Percentiles rank a stretch among this genome's conserved stretches.
Conservation (phyloP, 2,329 filamentous ascomycete species). For the Talaromyces pinophilus region DNA sequence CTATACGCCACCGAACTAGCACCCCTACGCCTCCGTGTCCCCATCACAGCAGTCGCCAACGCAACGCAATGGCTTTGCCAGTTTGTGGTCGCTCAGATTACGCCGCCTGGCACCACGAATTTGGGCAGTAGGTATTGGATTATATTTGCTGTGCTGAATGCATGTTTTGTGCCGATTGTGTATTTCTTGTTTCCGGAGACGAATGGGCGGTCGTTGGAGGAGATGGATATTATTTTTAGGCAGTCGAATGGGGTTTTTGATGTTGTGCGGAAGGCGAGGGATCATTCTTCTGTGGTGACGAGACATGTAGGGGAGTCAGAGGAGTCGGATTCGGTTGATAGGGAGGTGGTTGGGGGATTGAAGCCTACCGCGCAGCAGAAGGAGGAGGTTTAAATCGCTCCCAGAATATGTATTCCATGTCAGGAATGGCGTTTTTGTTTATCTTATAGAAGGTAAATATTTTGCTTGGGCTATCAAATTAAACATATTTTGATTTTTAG, state of each 20-base stretch:
- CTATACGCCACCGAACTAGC: slow-evolving; percentile 52
- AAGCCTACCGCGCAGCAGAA: neutral
- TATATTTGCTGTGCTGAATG: slow-evolving; percentile 30
- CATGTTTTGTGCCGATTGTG: slow-evolving; percentile 28
- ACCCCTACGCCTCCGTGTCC: slow-evolving; percentile 42
- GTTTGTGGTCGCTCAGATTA: slow-evolving; percentile 34
- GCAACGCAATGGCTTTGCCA: slow-evolving; percentile 43
- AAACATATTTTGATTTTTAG: neutral
- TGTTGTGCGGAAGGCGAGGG: slow-evolving; percentile 12
- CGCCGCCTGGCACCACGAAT: slow-evolving; percentile 33
- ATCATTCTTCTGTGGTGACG: neutral
- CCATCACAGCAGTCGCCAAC: slow-evolving; percentile 40
- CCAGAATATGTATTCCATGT: neutral
- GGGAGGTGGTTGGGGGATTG: neutral
- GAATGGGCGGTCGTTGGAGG: slow-evolving; percentile 34
- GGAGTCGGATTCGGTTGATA: slow-evolving; percentile 15
- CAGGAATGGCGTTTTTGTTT: neutral
- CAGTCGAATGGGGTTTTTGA: slow-evolving; percentile 22
- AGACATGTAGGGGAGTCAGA: neutral
- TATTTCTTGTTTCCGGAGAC: slow-evolving; percentile 36
- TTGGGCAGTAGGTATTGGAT: slow-evolving; percentile 34
- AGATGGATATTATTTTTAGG: slow-evolving; percentile 35
- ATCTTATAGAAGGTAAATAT: neutral
- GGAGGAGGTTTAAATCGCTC: neutral
- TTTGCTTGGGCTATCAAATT: neutral